phyloP scores from a whole-genome alignment of 1,284 basidiomycete genomes.

The Erythrobasidium hasegawianum region DNA sequence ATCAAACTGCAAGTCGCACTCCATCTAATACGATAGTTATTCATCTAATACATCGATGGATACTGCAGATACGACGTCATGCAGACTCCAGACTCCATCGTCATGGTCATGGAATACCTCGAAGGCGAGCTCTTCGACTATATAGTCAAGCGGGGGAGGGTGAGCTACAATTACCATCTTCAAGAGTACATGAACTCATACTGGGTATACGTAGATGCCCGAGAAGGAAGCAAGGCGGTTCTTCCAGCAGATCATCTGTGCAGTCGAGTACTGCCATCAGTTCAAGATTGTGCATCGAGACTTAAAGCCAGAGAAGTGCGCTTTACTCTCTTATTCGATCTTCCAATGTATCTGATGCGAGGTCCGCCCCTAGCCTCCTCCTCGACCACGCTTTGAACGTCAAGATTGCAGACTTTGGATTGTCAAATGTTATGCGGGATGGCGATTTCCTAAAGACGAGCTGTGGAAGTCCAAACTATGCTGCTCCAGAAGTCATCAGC shows the following conservation, averaged over 20 bases:
- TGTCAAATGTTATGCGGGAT: constrained; percentile 89
- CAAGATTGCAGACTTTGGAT: constrained; percentile 93
- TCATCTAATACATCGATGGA: background rate
- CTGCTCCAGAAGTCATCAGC: constrained; percentile 89
- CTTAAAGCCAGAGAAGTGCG: constrained; percentile 85
- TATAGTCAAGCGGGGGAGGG: constrained; percentile 74
- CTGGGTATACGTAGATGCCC: constrained; percentile 59
- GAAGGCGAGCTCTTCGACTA: constrained; percentile 89
- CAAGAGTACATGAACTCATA: background rate
- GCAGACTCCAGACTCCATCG: constrained; percentile 85
- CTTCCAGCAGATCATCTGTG: constrained; percentile 94
- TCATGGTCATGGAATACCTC: constrained; percentile 78
- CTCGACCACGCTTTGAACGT: constrained; percentile 58
- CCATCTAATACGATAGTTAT: background rate
- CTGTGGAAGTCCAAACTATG: constrained; percentile 93
- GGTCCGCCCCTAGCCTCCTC: constrained; percentile 48
- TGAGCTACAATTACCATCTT: constrained; percentile 14
- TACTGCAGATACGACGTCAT: constrained; percentile 82
- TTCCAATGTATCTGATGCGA: background rate
- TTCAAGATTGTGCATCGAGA: constrained; percentile 94
- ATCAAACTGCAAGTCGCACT: constrained; percentile 75
- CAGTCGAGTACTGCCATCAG: constrained; percentile 89
- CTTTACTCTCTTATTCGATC: constrained; percentile 42
- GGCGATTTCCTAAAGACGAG: constrained; percentile 92
- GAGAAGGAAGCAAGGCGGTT: constrained; percentile 79